Evolutionary conservation across 2,329 filamentous ascomycete species (phyloP), one percentile per base, ranked within the genome.

Genomic region (Trichoderma oligosporum): DNA sequence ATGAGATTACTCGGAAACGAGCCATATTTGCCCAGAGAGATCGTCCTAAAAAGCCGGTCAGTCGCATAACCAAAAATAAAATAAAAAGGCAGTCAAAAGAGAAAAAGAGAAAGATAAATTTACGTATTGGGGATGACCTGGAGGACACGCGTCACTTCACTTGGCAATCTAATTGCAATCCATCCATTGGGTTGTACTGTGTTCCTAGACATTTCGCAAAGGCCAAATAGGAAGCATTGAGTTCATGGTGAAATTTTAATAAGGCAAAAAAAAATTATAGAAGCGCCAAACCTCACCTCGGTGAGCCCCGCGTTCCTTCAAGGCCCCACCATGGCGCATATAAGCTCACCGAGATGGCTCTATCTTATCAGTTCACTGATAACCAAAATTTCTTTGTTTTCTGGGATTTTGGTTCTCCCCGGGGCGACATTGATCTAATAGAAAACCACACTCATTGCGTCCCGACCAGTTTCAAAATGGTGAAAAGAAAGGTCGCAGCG

Each of bases 1-100:
- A 99, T 84, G 29, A 94, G 82, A 69, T 97, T 97, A 52, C 89
- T 85, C 14, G 90, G 87, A 69, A 99, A 97, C 2, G 85, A 84
- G 62, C 94, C 94, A 70, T 94, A 96, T 82, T 97, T 97, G 56
- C 91, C 91, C 31, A 97, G 79, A 1, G 89, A 91, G 62, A 97
- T 88, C 42, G 84, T 89, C 38, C 92, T 97, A 65, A 36, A 70
- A 18, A 60, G 67, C 20, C 53, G 38, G 63, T 71, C 60, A 68
- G 66, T 61, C 59, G 59, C 35, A 51, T 36, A 20, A 16, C 35
- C 9, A 33, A 14, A 11, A 9, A 29, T 22, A 38, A 8, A 38
- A 55, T 52, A 20, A 11, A 27, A 22, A 27, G 16, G 14, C 56
- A 46, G 55, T 4, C 3, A 33, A 49, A 24, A 41, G 11, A 29